phyloP scores from a whole-genome alignment of 352 stramenopile genomes.

The Phytophthora macrochlamydospora region DNA sequence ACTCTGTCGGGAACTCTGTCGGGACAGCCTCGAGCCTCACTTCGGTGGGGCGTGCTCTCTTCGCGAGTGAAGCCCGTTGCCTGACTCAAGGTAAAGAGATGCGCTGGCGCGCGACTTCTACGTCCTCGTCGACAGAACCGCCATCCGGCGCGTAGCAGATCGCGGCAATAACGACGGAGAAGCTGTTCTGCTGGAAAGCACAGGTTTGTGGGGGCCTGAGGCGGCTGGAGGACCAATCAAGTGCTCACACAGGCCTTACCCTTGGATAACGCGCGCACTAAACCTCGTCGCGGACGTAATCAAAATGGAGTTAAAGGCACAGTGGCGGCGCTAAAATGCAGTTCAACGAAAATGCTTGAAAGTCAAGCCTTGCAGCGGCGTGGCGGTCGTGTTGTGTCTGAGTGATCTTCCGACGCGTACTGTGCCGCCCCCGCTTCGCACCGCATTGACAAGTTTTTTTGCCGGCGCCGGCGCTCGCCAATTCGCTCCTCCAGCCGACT shows the following conservation, averaged over 20 bases:
- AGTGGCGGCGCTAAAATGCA: background rate
- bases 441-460: background rate
- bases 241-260: constrained; percentile 21
- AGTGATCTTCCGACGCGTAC: background rate
- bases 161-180: background rate
- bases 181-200: constrained; percentile 26
- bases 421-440: background rate
- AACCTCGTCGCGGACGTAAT: background rate
- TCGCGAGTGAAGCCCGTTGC: too few species aligned
- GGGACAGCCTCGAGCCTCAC: too few species aligned
- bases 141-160: background rate
- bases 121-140: background rate
- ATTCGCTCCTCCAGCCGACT: background rate
- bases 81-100: too few species aligned
- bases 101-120: background rate
- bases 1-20: too few species aligned
- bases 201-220: constrained; percentile 16
- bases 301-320: background rate
- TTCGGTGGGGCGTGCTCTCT: too few species aligned
- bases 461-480: too few species aligned
- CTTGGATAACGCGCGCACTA: constrained; percentile 12
- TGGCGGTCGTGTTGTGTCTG: background rate
- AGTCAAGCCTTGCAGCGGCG: background rate
- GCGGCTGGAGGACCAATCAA: constrained; percentile 26
- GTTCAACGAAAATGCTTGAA: background rate